Evolutionary conservation across 1,139 yeast genomes (phyloP).

Genomic region (Candida gigantensis): DNA sequence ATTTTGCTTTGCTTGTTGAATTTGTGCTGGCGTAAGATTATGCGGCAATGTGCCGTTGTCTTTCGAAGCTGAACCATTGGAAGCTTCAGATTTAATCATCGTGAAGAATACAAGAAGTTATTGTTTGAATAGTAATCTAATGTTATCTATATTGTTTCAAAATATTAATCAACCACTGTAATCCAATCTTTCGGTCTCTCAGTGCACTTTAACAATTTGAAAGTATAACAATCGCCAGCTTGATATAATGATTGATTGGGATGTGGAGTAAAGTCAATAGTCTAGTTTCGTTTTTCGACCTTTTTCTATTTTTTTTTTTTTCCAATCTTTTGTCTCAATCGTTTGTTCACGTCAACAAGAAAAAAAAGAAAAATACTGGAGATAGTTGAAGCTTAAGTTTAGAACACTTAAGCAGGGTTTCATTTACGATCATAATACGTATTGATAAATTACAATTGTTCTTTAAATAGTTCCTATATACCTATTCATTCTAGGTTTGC

Average conservation of each 20-base stretch:
- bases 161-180: no score
- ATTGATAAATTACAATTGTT: no score
- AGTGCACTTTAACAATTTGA: no score
- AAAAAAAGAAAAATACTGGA: no score
- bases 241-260: neutral
- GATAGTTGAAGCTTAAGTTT: no score
- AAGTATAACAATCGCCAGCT: neutral
- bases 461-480: no score
- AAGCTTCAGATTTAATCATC: conserved; percentile 12
- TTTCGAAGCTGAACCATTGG: conserved; percentile 8
- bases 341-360: neutral
- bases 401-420: no score
- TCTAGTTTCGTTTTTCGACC: neutral
- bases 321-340: neutral
- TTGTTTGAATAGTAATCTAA: neutral
- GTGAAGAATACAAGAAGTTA: neutral
- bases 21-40: conserved; percentile 10
- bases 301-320: neutral
- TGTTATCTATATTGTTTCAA: neutral
- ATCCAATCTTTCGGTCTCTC: no score
- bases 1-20: conserved; percentile 10
- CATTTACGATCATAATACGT: no score
- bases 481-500: conserved; percentile 16
- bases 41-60: conserved; percentile 2
- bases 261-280: neutral